Evolutionary conservation across 306 rosid genomes (phyloP).

Genomic region (Carpinus viminea): DNA sequence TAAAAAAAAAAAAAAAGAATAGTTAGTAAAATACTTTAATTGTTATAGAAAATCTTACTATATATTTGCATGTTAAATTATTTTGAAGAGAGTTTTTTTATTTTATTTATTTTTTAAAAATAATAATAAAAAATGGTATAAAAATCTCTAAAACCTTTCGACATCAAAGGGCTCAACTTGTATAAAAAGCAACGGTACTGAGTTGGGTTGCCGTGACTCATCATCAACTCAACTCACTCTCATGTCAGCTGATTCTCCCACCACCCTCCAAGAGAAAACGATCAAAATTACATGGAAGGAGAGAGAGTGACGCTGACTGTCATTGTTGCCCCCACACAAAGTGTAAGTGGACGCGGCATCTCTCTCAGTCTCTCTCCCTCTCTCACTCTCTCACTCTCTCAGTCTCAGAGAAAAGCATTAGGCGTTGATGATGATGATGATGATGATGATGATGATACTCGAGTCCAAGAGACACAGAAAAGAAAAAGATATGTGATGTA

Average conservation of each 20-base stretch:
- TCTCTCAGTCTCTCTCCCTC: slow-evolving; percentile 26
- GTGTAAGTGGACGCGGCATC: slow-evolving; percentile 76
- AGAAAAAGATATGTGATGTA: slow-evolving; percentile 4
- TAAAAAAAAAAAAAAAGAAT: too few relatives aligned
- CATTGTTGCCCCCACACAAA: slow-evolving; percentile 51
- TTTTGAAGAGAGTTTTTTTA: too few relatives aligned
- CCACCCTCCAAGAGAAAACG: background rate
- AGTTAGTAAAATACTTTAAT: too few relatives aligned
- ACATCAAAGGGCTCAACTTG: background rate
- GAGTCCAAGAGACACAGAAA: background rate
- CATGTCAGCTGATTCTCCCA: slow-evolving; percentile 6
- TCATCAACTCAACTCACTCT: slow-evolving; percentile 4
- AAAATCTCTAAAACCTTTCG: background rate
- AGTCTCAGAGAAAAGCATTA: slow-evolving; percentile 22
- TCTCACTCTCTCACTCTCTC: slow-evolving; percentile 12
- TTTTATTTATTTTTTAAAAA: too few relatives aligned
- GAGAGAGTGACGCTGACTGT: slow-evolving; percentile 52
- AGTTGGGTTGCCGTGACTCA: background rate
- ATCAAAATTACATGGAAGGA: slow-evolving; percentile 26
- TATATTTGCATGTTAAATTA: too few relatives aligned
- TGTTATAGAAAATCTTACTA: too few relatives aligned
- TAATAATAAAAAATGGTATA: too few relatives aligned
- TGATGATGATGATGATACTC: slow-evolving; percentile 27
- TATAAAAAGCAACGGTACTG: background rate
- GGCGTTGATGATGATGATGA: slow-evolving; percentile 24